Percentiles rank a stretch among this genome's conserved stretches.
These are phyloP conservation scores for Leishmania arabica DNA, from an alignment of 208 protist genomes.

Conservation along the genomic window DNA sequence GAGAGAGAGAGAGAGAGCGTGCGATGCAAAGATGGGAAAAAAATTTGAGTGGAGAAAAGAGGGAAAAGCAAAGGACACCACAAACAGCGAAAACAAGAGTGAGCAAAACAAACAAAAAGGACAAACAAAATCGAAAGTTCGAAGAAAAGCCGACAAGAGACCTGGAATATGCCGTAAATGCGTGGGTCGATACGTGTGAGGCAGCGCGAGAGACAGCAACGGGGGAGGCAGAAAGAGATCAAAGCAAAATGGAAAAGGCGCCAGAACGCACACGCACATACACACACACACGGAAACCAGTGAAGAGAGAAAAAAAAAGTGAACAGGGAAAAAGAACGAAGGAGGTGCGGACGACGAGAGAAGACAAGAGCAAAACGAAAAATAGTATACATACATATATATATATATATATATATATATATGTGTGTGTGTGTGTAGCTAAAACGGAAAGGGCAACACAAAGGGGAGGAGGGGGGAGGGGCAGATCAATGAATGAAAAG, in stretches of 20 bases:
- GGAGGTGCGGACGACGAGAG: background rate
- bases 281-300: background rate
- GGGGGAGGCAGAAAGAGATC: background rate
- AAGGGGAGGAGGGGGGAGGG: background rate
- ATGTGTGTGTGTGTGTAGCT: too few relatives aligned
- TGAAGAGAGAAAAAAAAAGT: background rate
- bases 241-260: background rate
- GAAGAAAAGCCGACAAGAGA: background rate
- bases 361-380: background rate
- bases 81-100: background rate
- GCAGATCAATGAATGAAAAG: background rate
- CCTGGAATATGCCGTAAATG: background rate
- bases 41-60: background rate
- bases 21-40: slow-evolving; percentile 7
- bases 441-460: background rate
- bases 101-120: background rate
- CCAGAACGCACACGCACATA: background rate
- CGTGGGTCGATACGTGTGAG: background rate
- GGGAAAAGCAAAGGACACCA: background rate
- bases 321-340: background rate
- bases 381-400: background rate
- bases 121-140: background rate
- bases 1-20: background rate
- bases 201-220: background rate
- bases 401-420: too few relatives aligned